phyloP scores from a whole-genome alignment of 441 rosid species.

The Aquilaria agallochum region DNA sequence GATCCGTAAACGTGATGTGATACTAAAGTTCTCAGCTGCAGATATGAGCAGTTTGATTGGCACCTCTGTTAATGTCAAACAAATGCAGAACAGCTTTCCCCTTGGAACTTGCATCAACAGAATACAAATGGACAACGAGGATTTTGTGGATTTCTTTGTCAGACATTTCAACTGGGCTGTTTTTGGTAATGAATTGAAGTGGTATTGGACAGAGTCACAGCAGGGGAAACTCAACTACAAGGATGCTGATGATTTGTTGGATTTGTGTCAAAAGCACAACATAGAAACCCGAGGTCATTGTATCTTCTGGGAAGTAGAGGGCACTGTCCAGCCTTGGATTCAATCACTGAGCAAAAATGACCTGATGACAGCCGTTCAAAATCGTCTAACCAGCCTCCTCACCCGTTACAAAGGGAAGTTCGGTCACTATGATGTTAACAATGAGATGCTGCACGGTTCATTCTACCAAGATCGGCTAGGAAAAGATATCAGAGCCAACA shows the following conservation, averaged over 20 bases:
- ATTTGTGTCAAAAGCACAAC: conserved; percentile 48
- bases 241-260: conserved; percentile 89
- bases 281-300: conserved; percentile 74
- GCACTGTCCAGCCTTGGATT: conserved; percentile 68
- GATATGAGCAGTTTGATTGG: conserved; percentile 38
- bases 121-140: conserved; percentile 82
- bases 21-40: conserved; percentile 52
- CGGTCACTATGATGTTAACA: conserved; percentile 89
- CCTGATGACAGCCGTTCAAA: conserved; percentile 56
- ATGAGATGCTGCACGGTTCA: conserved; percentile 94
- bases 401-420: conserved; percentile 77
- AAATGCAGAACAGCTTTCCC: conserved; percentile 75
- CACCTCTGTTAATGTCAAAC: conserved; percentile 46
- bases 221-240: conserved; percentile 74
- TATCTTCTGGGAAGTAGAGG: conserved; percentile 94
- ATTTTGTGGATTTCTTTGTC: conserved; percentile 67
- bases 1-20: conserved; percentile 79
- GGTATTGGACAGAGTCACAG: conserved; percentile 87
- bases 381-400: conserved; percentile 62
- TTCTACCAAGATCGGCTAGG: conserved; percentile 75
- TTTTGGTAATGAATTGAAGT: conserved; percentile 88
- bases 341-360: conserved; percentile 53
- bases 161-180: conserved; percentile 91
- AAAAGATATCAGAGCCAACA: conserved; percentile 51
- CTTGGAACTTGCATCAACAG: conserved; percentile 81